These are phyloP conservation scores for Immersiella caudata DNA, from an alignment of 495 filamentous ascomycete species.

Conservation along the genomic window DNA sequence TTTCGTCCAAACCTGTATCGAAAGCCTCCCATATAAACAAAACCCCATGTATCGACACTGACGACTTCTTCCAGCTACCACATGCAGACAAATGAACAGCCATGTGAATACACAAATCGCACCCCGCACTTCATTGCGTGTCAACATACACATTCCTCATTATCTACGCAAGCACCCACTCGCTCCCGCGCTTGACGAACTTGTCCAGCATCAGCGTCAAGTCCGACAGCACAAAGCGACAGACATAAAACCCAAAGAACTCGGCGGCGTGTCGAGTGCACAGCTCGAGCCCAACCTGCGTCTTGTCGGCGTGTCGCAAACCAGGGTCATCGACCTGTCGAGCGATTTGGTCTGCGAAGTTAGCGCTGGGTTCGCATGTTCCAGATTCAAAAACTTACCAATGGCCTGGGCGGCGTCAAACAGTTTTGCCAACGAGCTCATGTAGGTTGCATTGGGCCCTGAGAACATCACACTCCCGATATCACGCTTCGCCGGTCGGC, in stretches of 20 bases:
- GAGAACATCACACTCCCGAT: constrained; percentile 67
- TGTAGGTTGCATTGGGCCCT: constrained; percentile 87
- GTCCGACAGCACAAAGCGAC: constrained; percentile 88
- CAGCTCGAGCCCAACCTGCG: constrained; percentile 91
- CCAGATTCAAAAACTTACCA: constrained; percentile 64
- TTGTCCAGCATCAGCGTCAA: constrained; percentile 89
- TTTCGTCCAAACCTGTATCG: background rate
- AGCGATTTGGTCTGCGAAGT: constrained; percentile 80
- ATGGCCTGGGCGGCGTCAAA: constrained; percentile 94
- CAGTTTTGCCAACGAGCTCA: constrained; percentile 84
- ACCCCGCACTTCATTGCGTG: background rate
- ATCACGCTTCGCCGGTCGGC: constrained; percentile 66
- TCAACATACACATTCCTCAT: constrained; percentile 12
- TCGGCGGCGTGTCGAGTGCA: constrained; percentile 92
- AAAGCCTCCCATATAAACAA: constrained; percentile 12
- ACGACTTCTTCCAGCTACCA: background rate
- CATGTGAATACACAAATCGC: constrained; percentile 5
- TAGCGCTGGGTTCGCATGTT: constrained; percentile 4
- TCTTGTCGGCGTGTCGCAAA: constrained; percentile 74
- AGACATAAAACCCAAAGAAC: constrained; percentile 96
- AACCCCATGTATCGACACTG: background rate
- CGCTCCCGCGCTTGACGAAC: constrained; percentile 92
- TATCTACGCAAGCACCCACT: constrained; percentile 76
- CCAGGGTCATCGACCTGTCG: constrained; percentile 94
- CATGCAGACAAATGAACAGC: constrained; percentile 11